Evolutionary conservation across 2,329 filamentous ascomycete genomes (phyloP), one percentile per base, ranked within the genome.

Genomic region (Nothomitra cinnamomea): DNA sequence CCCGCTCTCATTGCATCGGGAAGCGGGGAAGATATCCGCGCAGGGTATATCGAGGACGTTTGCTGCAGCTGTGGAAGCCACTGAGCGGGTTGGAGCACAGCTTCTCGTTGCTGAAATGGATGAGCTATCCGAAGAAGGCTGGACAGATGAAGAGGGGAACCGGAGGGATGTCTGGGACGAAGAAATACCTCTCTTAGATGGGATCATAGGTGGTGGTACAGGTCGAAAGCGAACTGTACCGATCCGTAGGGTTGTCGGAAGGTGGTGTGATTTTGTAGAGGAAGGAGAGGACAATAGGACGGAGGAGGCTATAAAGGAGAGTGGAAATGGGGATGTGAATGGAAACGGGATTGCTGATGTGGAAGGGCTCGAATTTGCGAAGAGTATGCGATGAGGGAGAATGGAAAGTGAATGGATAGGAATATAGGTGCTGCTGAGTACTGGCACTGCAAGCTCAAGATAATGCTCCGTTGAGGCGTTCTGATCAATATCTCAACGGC

Each of bases 1-100:
- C 51, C 72, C 84, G 42, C 61, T 88, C 15, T 69, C 74, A 19
- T 64, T 85, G 42, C 85, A 89, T 63, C 74, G 77, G 22, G 73
- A 77, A 53, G 84, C 82, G 0, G 79, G 79, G 57, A 82, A 85
- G 56, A 88, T 83, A 77, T 87, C 82, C 51, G 83, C 80, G 0
- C 85, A 88, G 65, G 85, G 84, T 0, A 64, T 89, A 12, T 73
- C 40, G 8, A 36, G 38, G 21, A 55, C 67, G 2, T 59, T 73
- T 24, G 68, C 69, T 4, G 59, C 63, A 38, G 62, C 64, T 13
- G 66, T 70, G 12, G 68, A 70, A 54, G 61, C 64, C 42, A 63
- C 68, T 21, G 60, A 61, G 13, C 60, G 60, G 15, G 58, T 61
- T 32, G 52, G 51, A 1, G 60, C 62, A 53, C 57, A 64, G 42